Conservation (phyloP, 805 yeast species). For the Cephaloascus fragrans region DNA sequence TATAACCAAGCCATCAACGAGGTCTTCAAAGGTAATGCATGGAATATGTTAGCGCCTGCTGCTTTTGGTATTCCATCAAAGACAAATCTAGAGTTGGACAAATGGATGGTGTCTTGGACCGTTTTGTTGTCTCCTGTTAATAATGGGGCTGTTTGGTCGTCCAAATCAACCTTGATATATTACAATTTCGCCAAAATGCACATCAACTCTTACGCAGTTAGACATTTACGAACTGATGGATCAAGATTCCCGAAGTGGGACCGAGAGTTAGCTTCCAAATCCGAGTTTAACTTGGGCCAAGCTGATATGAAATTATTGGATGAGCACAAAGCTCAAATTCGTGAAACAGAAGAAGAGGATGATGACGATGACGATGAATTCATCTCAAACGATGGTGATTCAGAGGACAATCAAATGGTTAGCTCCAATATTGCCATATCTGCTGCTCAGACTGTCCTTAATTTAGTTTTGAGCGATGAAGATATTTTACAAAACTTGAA, state of each 20-base stretch:
- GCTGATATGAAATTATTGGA: conserved; percentile 13
- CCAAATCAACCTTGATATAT: conserved; percentile 59
- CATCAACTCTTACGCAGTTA: conserved; percentile 43
- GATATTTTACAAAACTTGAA: conserved; percentile 47
- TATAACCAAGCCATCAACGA: conserved; percentile 55
- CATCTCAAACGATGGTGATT: background rate
- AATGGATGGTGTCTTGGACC: conserved; percentile 79
- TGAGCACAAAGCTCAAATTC: conserved; percentile 3
- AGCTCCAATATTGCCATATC: conserved; percentile 43
- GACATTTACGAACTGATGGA: conserved; percentile 25
- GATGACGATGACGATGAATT: conserved; percentile 11
- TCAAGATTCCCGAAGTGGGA: conserved; percentile 24
- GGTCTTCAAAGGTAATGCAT: conserved; percentile 47
- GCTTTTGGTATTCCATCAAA: conserved; percentile 61
- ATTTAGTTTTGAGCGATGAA: conserved; percentile 45
- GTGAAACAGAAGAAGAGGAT: conserved; percentile 1
- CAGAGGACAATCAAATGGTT: conserved; percentile 7
- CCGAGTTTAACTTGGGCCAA: too few relatives aligned
- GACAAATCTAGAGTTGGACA: conserved; percentile 56
- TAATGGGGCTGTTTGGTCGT: conserved; percentile 46
- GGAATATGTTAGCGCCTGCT: conserved; percentile 52
- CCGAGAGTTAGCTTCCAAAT: conserved; percentile 2
- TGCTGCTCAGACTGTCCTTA: conserved; percentile 56
- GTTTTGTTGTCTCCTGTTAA: conserved; percentile 53
- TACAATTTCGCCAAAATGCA: conserved; percentile 72